A percentile compares a stretch with the other conserved stretches of the same genome.
phyloP scores from a whole-genome alignment of 2,329 filamentous ascomycete genomes.

The Periconia sp. region DNA sequence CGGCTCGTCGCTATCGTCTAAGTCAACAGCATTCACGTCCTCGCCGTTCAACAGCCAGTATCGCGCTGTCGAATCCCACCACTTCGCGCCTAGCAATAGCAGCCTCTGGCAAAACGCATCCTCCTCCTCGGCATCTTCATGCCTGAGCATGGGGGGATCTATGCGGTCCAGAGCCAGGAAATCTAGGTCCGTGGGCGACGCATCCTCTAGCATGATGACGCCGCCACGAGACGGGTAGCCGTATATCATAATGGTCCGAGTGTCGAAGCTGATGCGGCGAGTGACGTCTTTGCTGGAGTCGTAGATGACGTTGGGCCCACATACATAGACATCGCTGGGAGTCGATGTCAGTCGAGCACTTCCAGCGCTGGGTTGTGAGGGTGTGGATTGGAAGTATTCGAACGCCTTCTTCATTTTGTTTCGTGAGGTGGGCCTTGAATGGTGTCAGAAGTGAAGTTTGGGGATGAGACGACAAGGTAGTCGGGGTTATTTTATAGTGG shows the following conservation, averaged over 20 bases:
- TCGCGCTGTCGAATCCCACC: slow-evolving; percentile 18
- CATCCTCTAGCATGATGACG: slow-evolving; percentile 17
- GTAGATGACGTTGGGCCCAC: slow-evolving; percentile 1
- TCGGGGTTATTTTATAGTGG: too few species aligned
- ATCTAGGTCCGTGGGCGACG: slow-evolving; percentile 15
- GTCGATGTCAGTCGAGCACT: neutral
- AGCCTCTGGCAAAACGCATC: slow-evolving; percentile 18
- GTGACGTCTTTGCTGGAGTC: slow-evolving; percentile 13
- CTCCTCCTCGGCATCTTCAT: slow-evolving; percentile 11
- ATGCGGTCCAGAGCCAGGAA: slow-evolving; percentile 19
- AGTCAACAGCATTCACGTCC: slow-evolving; percentile 4
- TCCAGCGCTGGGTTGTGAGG: neutral
- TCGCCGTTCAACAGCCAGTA: slow-evolving; percentile 8
- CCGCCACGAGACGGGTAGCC: slow-evolving; percentile 21
- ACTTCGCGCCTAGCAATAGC: slow-evolving; percentile 22
- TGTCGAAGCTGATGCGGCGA: slow-evolving; percentile 12
- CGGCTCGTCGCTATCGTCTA: slow-evolving; percentile 11
- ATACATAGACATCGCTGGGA: neutral
- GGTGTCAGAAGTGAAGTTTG: too few species aligned
- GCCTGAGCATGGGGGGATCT: slow-evolving; percentile 10
- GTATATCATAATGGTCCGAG: slow-evolving; percentile 10
- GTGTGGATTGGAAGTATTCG: too few species aligned
- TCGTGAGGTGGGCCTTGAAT: too few species aligned
- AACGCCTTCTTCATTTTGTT: too few species aligned
- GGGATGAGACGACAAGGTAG: too few species aligned